These are phyloP conservation scores for Chrysopogon serrulatus DNA, from an alignment of 176 grass and related monocot genomes.

Conservation along the genomic window DNA sequence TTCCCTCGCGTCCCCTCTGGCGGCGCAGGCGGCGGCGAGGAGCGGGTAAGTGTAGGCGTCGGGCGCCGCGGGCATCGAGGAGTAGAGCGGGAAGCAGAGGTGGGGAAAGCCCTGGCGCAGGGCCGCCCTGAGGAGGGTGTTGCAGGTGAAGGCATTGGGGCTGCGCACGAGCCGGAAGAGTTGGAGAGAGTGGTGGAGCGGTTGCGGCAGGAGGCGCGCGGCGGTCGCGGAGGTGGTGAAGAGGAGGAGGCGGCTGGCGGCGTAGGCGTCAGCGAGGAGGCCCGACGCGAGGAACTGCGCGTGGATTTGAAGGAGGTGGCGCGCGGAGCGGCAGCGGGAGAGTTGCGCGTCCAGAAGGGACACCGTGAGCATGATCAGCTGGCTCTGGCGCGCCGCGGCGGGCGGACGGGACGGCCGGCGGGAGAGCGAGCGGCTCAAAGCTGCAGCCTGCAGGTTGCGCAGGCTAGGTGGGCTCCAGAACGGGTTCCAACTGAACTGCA, in stretches of 20 bases:
- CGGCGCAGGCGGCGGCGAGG: conserved; percentile 49
- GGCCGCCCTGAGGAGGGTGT: conserved; percentile 56
- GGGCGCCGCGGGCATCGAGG: conserved; percentile 37
- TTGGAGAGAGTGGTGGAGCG: conserved; percentile 48
- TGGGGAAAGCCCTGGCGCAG: conserved; percentile 33
- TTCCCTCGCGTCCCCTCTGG: conserved; percentile 39
- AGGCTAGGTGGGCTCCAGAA: no score
- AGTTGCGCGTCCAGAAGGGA: conserved; percentile 79
- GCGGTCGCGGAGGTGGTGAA: conserved; percentile 45
- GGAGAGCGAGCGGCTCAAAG: not conserved
- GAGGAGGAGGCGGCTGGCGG: conserved; percentile 66
- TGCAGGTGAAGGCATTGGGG: conserved; percentile 75
- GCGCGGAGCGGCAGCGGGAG: conserved; percentile 42
- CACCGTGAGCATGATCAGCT: conserved; percentile 44
- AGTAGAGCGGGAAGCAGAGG: conserved; percentile 65
- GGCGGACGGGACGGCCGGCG: not conserved
- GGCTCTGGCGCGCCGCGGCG: not conserved
- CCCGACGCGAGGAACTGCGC: conserved; percentile 63
- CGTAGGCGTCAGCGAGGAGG: conserved; percentile 75
- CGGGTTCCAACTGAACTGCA: no score
- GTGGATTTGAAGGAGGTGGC: conserved; percentile 68
- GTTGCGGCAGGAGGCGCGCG: conserved; percentile 33
- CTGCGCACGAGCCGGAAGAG: conserved; percentile 43
- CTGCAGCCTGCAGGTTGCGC: not conserved
- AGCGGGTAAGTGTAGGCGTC: conserved; percentile 66